Evolutionary conservation across 2,329 filamentous ascomycete genomes (phyloP), one percentile per base, ranked within the genome.

Genomic region (Neofusicoccum sp.): DNA sequence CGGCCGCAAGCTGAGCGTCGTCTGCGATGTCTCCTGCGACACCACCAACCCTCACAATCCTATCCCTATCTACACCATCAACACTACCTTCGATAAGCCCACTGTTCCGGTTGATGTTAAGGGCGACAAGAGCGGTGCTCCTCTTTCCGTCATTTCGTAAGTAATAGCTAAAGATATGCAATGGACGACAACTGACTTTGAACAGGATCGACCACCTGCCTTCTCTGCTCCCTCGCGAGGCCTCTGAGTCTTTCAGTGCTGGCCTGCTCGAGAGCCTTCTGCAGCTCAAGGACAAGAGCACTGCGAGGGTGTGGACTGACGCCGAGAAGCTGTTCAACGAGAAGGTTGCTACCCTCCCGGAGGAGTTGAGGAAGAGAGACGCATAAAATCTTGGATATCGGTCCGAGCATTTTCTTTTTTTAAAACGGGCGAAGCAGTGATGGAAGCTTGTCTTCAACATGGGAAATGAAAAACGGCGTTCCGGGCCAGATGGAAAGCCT

Each of bases 31-130:
- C 57, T 73, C 70, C 40, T 89, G 87, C 73, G 89, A 91, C 75
- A 89, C 87, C 48, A 90, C 85, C 34, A 91, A 88, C 66, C 85
- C 86, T 2, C 81, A 89, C 78, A 89, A 89, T 75, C 84, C 84
- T 3, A 85, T 93, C 60, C 92, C 92, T 26, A 87, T 96, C 71
- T 96, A 96, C 80, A 82, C 83, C 66, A 86, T 89, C 72, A 90
- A 90, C 75, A 96, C 90, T 49, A 95, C 91, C 24, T 97, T 97
- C 72, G 85, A 87, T 72, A 86, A 90, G 72, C 93, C 93, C n/a
- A 96, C 91, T 1, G 87, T 96, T 0, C 83, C 87, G 1, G 89
- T 95, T 26, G 79, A 85, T 34, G 86, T 82, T 65, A 84, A 78
- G 69, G 81, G 75, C 48, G 77, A 79, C 58, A 83, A 86, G 0